Base-by-base conservation (phyloP, 2,329 filamentous ascomycete genomes). In the Monilinia polystroma region DNA sequence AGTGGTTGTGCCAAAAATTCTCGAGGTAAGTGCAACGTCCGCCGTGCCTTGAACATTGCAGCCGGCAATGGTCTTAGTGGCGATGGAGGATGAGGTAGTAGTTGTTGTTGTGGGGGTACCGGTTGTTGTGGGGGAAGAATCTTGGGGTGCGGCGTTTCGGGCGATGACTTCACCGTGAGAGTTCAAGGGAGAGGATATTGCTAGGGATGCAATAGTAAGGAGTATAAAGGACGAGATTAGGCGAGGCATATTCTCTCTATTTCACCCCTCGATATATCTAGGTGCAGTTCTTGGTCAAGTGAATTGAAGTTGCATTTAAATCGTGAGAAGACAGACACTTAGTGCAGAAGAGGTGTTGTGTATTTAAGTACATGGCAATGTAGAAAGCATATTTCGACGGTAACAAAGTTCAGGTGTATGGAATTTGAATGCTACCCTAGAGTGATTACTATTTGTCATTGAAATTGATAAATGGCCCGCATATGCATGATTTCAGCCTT, bases 21-120 rank as follows among this genome's bases (percentile, higher is more conserved):
- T 23, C 32, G 52, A 35, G 16, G 29, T 35, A 29, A 64, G 63
- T 1, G 38, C 63, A 35, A n/a, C n/a, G 11, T 57, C 52, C 1
- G 63, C 53, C 23, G 26, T 64, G 16, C 63, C 63, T 64, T 64
- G 38, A 26, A 64, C 29, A 49, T 64, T 38, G 29, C 63, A 64
- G 23, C 52, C 63, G 16, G 20, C 14, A 32, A 64, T 64, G n/a
- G 29, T 64, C n/a, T 64, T 64, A 14, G 53, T 58, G 7, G 54
- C 26, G 6, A 64, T 58, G 4, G 53, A 20, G 38, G 53, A 11
- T 8, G 63, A 51, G n/a, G 53, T 41, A 0, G 41, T 64, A 14
- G 53, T 64, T 6, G 52, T 64, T 1, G 53, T 58, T 23, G 53
- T 23, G 16, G 41, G 18, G 10, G 41, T 8, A 58, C 18, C 45